Conservation (phyloP, 2,329 filamentous ascomycete genomes). For the Truncatella angustata region DNA sequence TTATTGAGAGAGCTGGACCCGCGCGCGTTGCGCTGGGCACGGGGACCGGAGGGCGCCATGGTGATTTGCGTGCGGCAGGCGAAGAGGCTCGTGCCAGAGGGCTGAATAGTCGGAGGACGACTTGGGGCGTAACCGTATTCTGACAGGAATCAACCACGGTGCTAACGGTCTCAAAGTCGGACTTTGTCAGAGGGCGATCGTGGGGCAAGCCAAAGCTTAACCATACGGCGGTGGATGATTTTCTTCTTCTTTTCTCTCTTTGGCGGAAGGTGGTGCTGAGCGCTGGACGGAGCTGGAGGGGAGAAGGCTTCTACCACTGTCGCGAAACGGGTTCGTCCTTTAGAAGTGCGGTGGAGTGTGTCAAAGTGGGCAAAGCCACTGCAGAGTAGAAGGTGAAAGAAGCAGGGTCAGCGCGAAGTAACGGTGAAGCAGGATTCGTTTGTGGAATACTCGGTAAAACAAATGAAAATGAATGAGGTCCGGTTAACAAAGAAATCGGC, state of each 20-base stretch:
- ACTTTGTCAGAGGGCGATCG: not conserved
- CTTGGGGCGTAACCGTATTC: no score
- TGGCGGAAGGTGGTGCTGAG: not conserved
- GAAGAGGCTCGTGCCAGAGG: no score
- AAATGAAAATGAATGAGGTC: not conserved
- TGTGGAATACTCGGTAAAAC: not conserved
- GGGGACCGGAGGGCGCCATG: conserved; percentile 19
- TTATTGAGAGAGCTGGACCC: conserved; percentile 15
- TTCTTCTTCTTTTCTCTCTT: no score
- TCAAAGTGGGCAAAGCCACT: not conserved
- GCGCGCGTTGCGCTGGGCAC: conserved; percentile 18
- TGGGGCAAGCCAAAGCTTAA: not conserved
- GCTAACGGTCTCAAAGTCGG: not conserved
- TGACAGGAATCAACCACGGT: not conserved
- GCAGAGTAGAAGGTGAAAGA: not conserved
- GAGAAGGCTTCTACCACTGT: not conserved
- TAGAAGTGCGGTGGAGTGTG: not conserved
- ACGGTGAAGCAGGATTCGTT: not conserved
- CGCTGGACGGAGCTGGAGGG: not conserved
- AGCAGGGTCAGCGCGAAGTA: not conserved
- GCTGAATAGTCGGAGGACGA: no score
- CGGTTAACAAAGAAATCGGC: not conserved
- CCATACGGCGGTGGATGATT: not conserved
- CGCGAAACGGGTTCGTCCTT: not conserved
- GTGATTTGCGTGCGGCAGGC: no score